Evolutionary conservation across 257 asterid species (phyloP).

Genomic region (Leonotis leonurus): DNA sequence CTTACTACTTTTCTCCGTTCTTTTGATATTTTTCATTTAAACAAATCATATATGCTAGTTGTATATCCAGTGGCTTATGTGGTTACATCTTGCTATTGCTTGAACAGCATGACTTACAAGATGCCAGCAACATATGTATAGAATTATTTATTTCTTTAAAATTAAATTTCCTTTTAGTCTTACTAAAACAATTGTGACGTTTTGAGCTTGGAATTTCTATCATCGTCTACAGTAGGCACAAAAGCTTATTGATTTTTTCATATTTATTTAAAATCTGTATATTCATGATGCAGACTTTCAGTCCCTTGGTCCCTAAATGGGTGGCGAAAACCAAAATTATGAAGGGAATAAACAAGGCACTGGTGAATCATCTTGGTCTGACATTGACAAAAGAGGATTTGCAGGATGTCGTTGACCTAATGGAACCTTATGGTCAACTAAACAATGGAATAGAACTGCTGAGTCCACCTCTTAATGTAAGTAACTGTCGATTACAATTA

Average conservation of each 20-base stretch:
- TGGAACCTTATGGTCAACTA: constrained; percentile 97
- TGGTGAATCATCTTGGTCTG: constrained; percentile 89
- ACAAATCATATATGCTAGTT: background rate
- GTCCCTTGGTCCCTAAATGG: constrained; percentile 67
- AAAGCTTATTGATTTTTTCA: background rate
- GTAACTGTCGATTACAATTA: constrained; percentile 18
- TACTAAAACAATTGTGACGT: background rate
- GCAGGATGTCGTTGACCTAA: constrained; percentile 79
- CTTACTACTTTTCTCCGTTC: background rate
- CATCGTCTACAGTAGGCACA: background rate
- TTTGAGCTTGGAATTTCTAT: background rate
- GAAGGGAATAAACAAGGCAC: constrained; percentile 51
- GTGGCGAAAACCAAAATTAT: constrained; percentile 53
- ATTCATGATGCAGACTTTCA: constrained; percentile 57
- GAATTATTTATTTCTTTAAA: background rate
- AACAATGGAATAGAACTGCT: constrained; percentile 68
- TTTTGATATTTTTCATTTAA: constrained; percentile 1
- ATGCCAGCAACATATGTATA: background rate
- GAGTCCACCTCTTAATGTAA: constrained; percentile 84
- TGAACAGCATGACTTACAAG: background rate
- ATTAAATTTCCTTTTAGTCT: background rate
- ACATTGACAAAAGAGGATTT: constrained; percentile 77
- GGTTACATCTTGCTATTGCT: background rate
- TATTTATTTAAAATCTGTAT: constrained; percentile 17
- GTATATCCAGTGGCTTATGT: background rate